Percentiles rank a stretch among this genome's conserved stretches.
Evolutionary conservation across 2,329 filamentous ascomycete species (phyloP).

Genomic region (Claviceps cyperi): DNA sequence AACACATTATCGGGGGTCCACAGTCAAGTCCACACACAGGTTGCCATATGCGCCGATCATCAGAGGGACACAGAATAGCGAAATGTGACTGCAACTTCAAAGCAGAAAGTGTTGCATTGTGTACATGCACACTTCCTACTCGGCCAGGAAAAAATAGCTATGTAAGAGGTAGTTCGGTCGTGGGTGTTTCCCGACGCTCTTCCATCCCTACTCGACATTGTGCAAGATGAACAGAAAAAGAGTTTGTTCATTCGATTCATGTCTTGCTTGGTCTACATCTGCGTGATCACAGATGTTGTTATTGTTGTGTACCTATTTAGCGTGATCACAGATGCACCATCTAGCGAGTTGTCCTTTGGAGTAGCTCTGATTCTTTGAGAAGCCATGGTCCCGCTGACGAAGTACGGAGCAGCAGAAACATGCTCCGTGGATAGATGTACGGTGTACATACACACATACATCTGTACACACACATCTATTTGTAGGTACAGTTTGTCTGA

Average conservation of each 20-base stretch:
- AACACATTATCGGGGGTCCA: conserved; percentile 8
- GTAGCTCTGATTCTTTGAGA: background rate
- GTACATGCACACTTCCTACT: too few relatives aligned
- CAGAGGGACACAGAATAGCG: background rate
- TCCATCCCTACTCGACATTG: background rate
- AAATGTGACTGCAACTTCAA: background rate
- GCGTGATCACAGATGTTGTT: too few relatives aligned
- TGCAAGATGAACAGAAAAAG: background rate
- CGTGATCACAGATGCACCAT: background rate
- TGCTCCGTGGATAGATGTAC: too few relatives aligned
- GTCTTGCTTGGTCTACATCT: background rate
- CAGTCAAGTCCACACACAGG: background rate
- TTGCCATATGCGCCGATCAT: background rate
- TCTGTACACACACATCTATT: too few relatives aligned
- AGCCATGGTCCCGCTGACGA: background rate
- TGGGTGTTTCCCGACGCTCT: background rate
- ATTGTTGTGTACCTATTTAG: too few relatives aligned
- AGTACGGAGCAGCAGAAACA: background rate
- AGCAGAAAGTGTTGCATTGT: too few relatives aligned
- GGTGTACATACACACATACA: too few relatives aligned
- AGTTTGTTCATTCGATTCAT: background rate
- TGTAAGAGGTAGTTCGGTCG: background rate
- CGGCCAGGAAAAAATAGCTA: too few relatives aligned
- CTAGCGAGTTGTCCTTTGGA: background rate
- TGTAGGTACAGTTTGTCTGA: background rate